Evolutionary conservation across 306 rosid genomes (phyloP).

Genomic region (Vigna trinervia): DNA sequence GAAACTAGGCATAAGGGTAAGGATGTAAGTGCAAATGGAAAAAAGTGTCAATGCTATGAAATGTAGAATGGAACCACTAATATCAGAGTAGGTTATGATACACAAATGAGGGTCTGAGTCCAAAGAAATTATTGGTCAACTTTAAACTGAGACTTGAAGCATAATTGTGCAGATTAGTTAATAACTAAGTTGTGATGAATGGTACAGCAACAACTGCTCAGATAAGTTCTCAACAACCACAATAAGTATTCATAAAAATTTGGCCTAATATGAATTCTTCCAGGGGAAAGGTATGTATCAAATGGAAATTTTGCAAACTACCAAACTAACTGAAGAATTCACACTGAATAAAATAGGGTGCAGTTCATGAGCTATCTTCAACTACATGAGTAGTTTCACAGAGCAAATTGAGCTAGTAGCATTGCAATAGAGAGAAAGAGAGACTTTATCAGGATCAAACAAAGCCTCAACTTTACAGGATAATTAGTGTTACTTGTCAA

Average conservation of each 20-base stretch:
- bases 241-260: not conserved
- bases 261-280: not conserved
- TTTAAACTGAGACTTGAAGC: not conserved
- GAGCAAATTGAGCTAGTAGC: not conserved
- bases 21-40: not conserved
- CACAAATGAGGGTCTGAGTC: not conserved
- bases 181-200: not conserved
- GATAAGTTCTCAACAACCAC: not conserved
- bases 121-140: no score
- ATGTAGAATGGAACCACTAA: not conserved
- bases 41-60: not conserved
- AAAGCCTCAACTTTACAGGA: constrained; percentile 24
- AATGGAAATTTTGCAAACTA: not conserved
- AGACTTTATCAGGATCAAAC: constrained; percentile 30
- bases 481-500: constrained; percentile 33
- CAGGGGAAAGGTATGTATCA: not conserved
- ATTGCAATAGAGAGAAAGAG: constrained; percentile 1
- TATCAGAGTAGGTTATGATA: not conserved
- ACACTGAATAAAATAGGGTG: not conserved
- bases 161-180: constrained; percentile 8
- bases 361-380: constrained; percentile 9
- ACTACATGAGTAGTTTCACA: constrained; percentile 24
- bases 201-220: not conserved
- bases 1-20: not conserved
- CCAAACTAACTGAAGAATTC: not conserved